phyloP scores from a whole-genome alignment of 371 early-diverging fungal species.

The Cladochytrium tenue region DNA sequence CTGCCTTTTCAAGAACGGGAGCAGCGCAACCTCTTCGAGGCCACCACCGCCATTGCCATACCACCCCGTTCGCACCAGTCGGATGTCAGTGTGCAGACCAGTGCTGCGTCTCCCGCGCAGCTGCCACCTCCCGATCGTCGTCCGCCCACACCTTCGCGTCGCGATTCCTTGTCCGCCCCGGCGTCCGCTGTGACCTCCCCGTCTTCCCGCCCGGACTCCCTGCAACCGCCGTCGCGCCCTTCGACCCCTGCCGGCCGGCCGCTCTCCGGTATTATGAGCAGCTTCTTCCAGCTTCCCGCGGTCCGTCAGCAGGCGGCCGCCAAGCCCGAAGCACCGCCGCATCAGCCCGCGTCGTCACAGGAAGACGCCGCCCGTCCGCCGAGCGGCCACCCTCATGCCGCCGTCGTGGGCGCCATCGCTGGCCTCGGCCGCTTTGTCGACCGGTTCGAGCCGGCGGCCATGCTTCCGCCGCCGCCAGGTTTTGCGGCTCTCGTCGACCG shows the following conservation, averaged over 20 bases:
- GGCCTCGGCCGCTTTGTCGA: background rate
- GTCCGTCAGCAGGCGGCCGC: too few relatives aligned
- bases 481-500: background rate
- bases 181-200: background rate
- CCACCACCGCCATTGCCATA: background rate
- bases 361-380: background rate
- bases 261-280: background rate
- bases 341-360: background rate
- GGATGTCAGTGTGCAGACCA: background rate
- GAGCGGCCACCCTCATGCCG: conserved; percentile 14
- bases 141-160: background rate
- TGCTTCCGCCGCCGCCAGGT: background rate
- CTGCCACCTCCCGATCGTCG: background rate
- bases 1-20: background rate
- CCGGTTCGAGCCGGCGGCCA: background rate
- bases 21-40: background rate
- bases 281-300: background rate
- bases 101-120: too few relatives aligned
- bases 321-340: background rate
- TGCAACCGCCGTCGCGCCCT: background rate
- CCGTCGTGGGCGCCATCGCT: conserved; percentile 8
- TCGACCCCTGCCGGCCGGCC: background rate
- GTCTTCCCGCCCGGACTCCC: background rate
- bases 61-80: background rate
- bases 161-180: background rate